phyloP scores from a whole-genome alignment of 257 asterid genomes.

The Nyctanthes arbortristis region DNA sequence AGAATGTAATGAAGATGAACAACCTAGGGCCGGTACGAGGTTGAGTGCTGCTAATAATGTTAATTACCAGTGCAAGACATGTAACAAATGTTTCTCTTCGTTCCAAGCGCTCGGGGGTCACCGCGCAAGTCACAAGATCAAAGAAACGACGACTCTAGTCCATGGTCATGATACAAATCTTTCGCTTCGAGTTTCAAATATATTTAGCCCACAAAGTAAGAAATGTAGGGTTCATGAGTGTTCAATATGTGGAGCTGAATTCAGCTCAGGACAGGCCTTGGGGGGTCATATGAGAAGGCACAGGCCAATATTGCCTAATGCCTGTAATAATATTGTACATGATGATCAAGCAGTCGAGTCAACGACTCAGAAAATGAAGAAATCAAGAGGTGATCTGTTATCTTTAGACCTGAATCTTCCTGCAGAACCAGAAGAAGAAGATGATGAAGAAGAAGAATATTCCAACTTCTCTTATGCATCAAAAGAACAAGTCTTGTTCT shows the following conservation, averaged over 20 bases:
- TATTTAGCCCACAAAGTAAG: neutral
- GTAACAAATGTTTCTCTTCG: constrained; percentile 62
- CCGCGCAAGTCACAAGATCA: constrained; percentile 80
- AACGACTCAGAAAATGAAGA: constrained; percentile 47
- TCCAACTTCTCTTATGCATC: constrained; percentile 47
- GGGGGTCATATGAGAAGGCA: constrained; percentile 99
- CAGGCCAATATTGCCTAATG: constrained; percentile 44
- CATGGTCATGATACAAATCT: constrained; percentile 29
- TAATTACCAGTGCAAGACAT: constrained; percentile 84
- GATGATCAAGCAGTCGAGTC: constrained; percentile 22
- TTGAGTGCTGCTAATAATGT: too few species aligned
- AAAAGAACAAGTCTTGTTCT: constrained; percentile 55
- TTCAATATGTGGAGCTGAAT: constrained; percentile 81
- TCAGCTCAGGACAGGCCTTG: constrained; percentile 84
- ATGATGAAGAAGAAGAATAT: constrained; percentile 49
- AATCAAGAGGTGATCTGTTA: constrained; percentile 43
- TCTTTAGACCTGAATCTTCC: constrained; percentile 88
- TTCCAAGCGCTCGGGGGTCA: constrained; percentile 98
- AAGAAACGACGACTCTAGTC: constrained; percentile 25
- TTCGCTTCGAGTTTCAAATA: constrained; percentile 46
- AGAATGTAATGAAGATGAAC: constrained; percentile 15
- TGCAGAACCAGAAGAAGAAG: constrained; percentile 34
- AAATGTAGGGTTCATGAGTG: constrained; percentile 77
- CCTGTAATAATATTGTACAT: too few species aligned
- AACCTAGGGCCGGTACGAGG: neutral